Base-by-base conservation (phyloP, 768 basidiomycete genomes). In the Amanita thiersii region DNA sequence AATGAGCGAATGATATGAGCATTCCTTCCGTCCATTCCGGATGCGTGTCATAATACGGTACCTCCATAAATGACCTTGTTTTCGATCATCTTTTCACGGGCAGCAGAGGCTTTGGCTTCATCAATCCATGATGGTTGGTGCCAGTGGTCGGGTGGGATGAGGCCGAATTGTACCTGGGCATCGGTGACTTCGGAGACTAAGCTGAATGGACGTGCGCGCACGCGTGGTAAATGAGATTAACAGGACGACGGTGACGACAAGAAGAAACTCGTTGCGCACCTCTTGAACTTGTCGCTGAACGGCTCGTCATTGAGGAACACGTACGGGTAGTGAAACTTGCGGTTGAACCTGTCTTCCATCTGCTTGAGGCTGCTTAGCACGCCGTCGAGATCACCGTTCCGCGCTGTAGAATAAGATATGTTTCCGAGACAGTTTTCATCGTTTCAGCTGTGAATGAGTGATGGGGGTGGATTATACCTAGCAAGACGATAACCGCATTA, bases 291-390 rank as follows among this genome's bases (percentile, higher is more conserved):
- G 1, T 81, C 78, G 6, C 74, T 66, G 55, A 91, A 91, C 0
- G 69, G 66, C 47, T 79, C 69, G 24, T 96, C 90, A 55, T 93
- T 93, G 42, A 96, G 67, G 60, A 93, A 88, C 29, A 86, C 79
- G 54, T 86, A 93, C 11, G 86, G 85, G 57, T 93, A 93, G 17
- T 63, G 65, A 52, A 81, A 91, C 56, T 83, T 81, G 47, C 78
- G 76, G 69, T 99, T 99, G 68, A 96, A 96, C 29, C 84, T 68
- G 55, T 88, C 83, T 62, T 98, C 94, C 62, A 86, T 72, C 56
- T 82, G 78, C 53, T 81, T 77, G 60, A 86, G 70, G 49, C 78
- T 81, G 48, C 65, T 72, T 29, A 79, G 52, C 39, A 85, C 72
- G 4, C 77, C 75, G 38, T 68, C 64, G 43, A 81, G 55, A 56